Conservation (phyloP, 2,329 filamentous ascomycete genomes). For the Exutisphaerella laricina region DNA sequence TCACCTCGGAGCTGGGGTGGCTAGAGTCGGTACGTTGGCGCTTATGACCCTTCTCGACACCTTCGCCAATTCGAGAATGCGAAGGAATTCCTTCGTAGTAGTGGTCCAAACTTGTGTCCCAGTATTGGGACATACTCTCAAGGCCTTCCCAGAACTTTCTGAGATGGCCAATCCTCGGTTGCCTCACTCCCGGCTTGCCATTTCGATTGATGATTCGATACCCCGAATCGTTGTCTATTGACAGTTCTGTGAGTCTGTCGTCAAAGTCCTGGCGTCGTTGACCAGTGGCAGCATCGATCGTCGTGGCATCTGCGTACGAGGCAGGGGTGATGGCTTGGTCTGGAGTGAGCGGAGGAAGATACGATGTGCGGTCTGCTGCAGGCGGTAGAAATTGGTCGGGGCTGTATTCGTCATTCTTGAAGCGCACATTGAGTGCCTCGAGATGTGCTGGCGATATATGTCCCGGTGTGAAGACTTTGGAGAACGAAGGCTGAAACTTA, state of each 20-base stretch:
- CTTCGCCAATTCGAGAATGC: constrained; percentile 12
- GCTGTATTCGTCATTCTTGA: constrained; percentile 33
- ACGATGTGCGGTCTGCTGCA: constrained; percentile 32
- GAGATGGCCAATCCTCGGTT: constrained; percentile 50
- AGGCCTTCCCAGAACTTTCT: constrained; percentile 57
- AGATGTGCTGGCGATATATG: constrained; percentile 39
- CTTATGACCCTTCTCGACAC: constrained; percentile 21
- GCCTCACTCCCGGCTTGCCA: constrained; percentile 41
- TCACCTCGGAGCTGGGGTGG: constrained; percentile 4
- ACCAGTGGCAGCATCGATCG: constrained; percentile 43
- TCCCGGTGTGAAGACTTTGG: constrained; percentile 37
- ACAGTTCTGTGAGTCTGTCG: constrained; percentile 46
- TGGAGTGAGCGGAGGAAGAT: constrained; percentile 33
- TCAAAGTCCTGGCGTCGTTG: constrained; percentile 48
- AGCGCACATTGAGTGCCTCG: constrained; percentile 39
- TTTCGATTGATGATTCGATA: constrained; percentile 52
- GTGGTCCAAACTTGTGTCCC: constrained; percentile 55
- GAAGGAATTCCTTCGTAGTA: constrained; percentile 40
- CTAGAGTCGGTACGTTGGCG: constrained; percentile 22
- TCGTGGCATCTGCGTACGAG: constrained; percentile 23
- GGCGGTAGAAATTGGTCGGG: constrained; percentile 38
- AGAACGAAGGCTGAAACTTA: constrained; percentile 43
- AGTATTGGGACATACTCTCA: constrained; percentile 56
- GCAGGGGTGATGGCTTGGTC: constrained; percentile 29
- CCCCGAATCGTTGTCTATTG: constrained; percentile 51